Evolutionary conservation across 306 rosid species (phyloP).

Genomic region (Comarum palustre): DNA sequence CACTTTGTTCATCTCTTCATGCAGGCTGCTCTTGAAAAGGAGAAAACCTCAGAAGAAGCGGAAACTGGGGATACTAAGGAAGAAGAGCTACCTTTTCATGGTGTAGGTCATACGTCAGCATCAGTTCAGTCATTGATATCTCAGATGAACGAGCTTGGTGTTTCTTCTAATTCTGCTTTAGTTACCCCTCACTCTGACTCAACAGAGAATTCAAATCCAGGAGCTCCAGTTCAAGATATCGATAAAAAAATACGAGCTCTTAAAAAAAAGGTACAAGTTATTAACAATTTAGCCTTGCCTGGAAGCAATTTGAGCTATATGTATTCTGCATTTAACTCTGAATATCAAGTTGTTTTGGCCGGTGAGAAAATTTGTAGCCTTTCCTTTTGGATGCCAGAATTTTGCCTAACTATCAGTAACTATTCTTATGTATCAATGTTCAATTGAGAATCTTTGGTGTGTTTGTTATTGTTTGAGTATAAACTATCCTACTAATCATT

Average conservation of each 20-base stretch:
- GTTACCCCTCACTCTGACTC: conserved; percentile 46
- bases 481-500: not conserved
- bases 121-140: conserved; percentile 45
- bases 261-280: conserved; percentile 63
- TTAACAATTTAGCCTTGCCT: conserved; percentile 13
- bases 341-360: not conserved
- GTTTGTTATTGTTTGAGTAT: not conserved
- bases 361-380: not conserved
- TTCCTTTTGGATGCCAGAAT: not conserved
- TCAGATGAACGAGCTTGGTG: conserved; percentile 56
- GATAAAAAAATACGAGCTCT: conserved; percentile 81
- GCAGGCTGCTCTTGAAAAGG: conserved; percentile 80
- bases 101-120: conserved; percentile 29
- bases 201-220: conserved; percentile 40
- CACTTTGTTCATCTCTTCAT: conserved; percentile 19
- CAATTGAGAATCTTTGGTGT: not conserved
- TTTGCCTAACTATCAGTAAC: too few species aligned
- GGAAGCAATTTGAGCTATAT: not conserved
- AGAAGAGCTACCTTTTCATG: conserved; percentile 25
- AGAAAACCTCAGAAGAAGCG: conserved; percentile 36
- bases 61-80: conserved; percentile 37
- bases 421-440: not conserved
- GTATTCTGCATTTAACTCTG: not conserved
- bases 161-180: conserved; percentile 43
- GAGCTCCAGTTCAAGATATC: conserved; percentile 46